These are phyloP conservation scores for Mucor lusitanicus DNA, from an alignment of 371 early-diverging fungal species.

Conservation along the genomic window DNA sequence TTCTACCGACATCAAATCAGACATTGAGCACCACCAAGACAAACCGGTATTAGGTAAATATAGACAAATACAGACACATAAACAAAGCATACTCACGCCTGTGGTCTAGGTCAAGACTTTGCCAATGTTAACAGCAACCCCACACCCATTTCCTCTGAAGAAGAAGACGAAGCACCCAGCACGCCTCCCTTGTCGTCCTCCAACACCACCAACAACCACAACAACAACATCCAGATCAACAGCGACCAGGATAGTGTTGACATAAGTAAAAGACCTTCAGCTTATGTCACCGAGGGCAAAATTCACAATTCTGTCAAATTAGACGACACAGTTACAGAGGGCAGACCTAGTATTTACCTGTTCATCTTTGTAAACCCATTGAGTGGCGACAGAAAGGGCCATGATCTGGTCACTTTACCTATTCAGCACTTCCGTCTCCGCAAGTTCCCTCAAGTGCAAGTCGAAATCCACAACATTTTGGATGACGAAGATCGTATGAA, in stretches of 20 bases:
- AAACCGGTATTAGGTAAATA: background rate
- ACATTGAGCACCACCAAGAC: background rate
- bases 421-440: slow-evolving; percentile 61
- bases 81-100: background rate
- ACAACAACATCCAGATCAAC: background rate
- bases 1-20: background rate
- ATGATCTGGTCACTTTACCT: slow-evolving; percentile 47
- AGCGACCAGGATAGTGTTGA: background rate
- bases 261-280: background rate
- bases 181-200: background rate
- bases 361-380: slow-evolving; percentile 70
- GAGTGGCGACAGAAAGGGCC: slow-evolving; percentile 60
- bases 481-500: slow-evolving; percentile 44
- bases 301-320: slow-evolving; percentile 8
- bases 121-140: background rate
- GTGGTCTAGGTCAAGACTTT: background rate
- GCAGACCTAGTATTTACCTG: slow-evolving; percentile 48
- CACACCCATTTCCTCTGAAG: background rate
- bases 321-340: slow-evolving; percentile 26
- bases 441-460: slow-evolving; percentile 58
- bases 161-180: background rate
- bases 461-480: slow-evolving; percentile 61
- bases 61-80: background rate
- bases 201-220: background rate
- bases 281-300: slow-evolving; percentile 1